Conservation (phyloP, 768 basidiomycete genomes). For the Boletales sp. region DNA sequence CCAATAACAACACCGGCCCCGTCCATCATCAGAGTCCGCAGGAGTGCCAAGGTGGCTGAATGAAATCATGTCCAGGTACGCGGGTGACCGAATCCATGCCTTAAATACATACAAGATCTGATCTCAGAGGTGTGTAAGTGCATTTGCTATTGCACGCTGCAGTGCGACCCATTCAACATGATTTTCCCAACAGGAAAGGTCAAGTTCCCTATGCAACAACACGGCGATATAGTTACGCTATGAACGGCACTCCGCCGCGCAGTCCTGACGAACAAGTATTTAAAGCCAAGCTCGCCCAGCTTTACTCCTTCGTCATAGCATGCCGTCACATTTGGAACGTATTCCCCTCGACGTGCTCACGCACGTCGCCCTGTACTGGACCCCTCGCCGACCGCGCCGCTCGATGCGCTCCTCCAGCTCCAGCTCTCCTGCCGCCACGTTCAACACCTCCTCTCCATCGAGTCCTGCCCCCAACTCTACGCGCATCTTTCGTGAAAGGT, state of each 20-base stretch:
- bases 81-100: slow-evolving; percentile 24
- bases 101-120: slow-evolving; percentile 32
- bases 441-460: slow-evolving; percentile 40
- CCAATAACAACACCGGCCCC: slow-evolving; percentile 13
- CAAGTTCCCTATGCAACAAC: slow-evolving; percentile 29
- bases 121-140: slow-evolving; percentile 28
- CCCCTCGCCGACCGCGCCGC: slow-evolving; percentile 36
- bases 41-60: slow-evolving; percentile 33
- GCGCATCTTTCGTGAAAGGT: slow-evolving; percentile 51
- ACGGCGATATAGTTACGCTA: slow-evolving; percentile 34
- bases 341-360: slow-evolving; percentile 57
- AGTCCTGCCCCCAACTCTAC: slow-evolving; percentile 50
- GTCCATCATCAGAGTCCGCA: slow-evolving; percentile 23
- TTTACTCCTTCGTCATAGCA: slow-evolving; percentile 25
- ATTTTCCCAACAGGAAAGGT: slow-evolving; percentile 37
- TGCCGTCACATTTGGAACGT: slow-evolving; percentile 45
- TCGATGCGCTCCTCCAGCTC: slow-evolving; percentile 41
- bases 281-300: slow-evolving; percentile 13
- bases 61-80: slow-evolving; percentile 35
- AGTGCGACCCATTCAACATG: slow-evolving; percentile 23
- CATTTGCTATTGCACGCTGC: too few relatives aligned
- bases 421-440: slow-evolving; percentile 44
- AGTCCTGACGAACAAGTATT: slow-evolving; percentile 21
- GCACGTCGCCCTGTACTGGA: slow-evolving; percentile 48
- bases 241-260: slow-evolving; percentile 30